A percentile compares a stretch with the other conserved stretches of the same genome.
Evolutionary conservation across 495 filamentous ascomycete species (phyloP).

Genomic region (Aspergillus cavernicola): DNA sequence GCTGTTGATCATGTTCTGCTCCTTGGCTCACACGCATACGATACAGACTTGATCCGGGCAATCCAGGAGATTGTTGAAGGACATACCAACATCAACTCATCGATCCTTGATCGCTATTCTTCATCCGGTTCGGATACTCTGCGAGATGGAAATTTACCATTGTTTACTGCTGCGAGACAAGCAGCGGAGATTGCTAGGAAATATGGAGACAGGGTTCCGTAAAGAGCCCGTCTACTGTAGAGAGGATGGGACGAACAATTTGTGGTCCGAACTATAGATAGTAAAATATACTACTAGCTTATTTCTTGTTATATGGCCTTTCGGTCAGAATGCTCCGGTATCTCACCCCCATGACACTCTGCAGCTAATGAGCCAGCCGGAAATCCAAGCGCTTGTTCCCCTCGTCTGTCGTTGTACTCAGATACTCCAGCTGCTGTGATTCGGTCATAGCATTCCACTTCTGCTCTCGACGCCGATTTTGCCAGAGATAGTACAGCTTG

Average conservation of each 20-base stretch:
- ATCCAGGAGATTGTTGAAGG: neutral
- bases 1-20: neutral
- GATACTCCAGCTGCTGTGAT: conserved; percentile 23
- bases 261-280: too few relatives aligned
- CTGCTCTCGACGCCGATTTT: conserved; percentile 26
- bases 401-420: conserved; percentile 26
- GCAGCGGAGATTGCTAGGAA: neutral
- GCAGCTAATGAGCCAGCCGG: conserved; percentile 28
- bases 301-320: too few relatives aligned
- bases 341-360: too few relatives aligned
- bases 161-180: neutral
- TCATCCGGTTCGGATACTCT: neutral
- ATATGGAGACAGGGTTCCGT: too few relatives aligned
- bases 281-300: too few relatives aligned
- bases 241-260: too few relatives aligned
- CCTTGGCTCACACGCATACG: neutral
- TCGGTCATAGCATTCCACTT: conserved; percentile 36
- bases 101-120: neutral
- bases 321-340: too few relatives aligned
- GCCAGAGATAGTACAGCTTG: conserved; percentile 35
- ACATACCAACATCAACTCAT: neutral
- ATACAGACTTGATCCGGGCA: neutral
- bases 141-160: neutral
- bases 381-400: conserved; percentile 38
- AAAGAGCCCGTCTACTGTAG: too few relatives aligned